Evolutionary conservation across 1,139 yeast species (phyloP).

Genomic region (Nakaseomyces sp.): DNA sequence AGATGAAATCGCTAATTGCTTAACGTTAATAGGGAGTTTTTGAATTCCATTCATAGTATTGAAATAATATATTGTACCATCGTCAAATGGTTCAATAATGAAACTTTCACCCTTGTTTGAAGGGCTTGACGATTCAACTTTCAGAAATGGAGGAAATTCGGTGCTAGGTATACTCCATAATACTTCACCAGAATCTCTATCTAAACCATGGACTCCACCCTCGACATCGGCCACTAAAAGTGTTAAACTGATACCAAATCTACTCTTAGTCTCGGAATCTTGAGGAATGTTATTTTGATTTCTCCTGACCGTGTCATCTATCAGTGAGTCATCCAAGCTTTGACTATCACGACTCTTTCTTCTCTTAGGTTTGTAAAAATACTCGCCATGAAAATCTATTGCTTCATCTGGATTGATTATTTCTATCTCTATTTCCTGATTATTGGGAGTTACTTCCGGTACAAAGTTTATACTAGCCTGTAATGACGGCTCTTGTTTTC

Average conservation of each 20-base stretch:
- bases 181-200: constrained; percentile 65
- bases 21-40: constrained; percentile 73
- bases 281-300: background rate
- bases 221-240: constrained; percentile 75
- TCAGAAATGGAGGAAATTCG: constrained; percentile 24
- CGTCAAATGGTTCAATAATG: constrained; percentile 87
- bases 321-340: background rate
- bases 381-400: background rate
- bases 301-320: background rate
- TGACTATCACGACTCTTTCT: background rate
- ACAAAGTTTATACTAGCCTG: background rate
- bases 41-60: constrained; percentile 69
- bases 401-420: background rate
- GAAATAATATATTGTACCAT: constrained; percentile 80
- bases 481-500: background rate
- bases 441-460: background rate
- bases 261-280: background rate
- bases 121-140: constrained; percentile 20
- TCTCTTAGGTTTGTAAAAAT: background rate
- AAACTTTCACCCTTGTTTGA: constrained; percentile 36
- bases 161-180: constrained; percentile 64
- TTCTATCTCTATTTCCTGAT: constrained; percentile 1
- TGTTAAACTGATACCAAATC: constrained; percentile 41
- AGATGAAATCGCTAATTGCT: constrained; percentile 69
- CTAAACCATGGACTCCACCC: constrained; percentile 78